Evolutionary conservation across 2,329 filamentous ascomycete genomes (phyloP), one percentile per base, ranked within the genome.

Genomic region (Penicillium sp.): DNA sequence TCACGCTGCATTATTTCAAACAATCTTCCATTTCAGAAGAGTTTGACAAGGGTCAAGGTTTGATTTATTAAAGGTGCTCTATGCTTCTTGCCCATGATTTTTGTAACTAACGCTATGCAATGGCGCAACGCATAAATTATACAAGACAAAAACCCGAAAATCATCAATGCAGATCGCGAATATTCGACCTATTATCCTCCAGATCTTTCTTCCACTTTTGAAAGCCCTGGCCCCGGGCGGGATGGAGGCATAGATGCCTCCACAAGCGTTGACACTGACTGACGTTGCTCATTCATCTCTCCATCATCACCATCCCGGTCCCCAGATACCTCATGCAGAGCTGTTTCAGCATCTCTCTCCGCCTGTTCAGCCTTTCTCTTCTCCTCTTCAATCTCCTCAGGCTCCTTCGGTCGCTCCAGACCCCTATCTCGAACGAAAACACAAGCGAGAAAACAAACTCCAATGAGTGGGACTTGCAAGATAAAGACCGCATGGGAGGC

Each of bases 401-500:
- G 63, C 7, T 75, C 73, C 52, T 74, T 75, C 0, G 67, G 69
- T 47, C 73, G 67, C 43, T 74, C 73, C 51, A 86, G 63, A 0
- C 83, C 84, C 35, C 74, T 74, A 58, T 85, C 81, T 54, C 79
- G 81, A 58, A 88, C 77, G 11, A 86, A 77, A 0, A 82, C 10
- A 60, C 82, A 85, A 1, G 81, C 72, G 6, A 83, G 47, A 11
- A 87, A 74, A 60, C 82, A 85, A 0, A 80, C 49, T 0, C 78
- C 83, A 8, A 85, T 81, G 3, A 87, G 62, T 0, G 85, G 84
- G 0, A 84, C 78, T 68, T 84, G 84, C 41, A 86, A 69, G 25
- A 83, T 81, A 61, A 88, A 88, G 0, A 88, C 84, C 0, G 80
- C 78, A 34, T 79, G 77, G 22, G 81, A 86, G 0, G 83, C 86